These are phyloP conservation scores for Stagonosporopsis cucurbitacearum DNA, from an alignment of 2,329 filamentous ascomycete genomes.

Conservation along the genomic window DNA sequence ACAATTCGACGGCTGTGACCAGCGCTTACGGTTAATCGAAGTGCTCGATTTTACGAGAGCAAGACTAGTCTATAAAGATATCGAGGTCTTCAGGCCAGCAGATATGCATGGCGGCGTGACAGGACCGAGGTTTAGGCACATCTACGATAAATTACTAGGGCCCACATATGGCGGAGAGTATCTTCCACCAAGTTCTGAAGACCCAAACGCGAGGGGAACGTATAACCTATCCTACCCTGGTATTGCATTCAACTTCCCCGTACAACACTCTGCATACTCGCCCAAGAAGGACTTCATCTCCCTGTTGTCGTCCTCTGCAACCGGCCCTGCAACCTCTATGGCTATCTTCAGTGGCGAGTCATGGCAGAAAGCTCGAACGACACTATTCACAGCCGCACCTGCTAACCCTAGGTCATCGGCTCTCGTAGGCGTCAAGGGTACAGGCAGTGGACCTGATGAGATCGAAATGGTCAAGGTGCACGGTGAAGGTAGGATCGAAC, in stretches of 20 bases:
- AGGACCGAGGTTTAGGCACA: conserved; percentile 82
- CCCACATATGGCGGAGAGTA: conserved; percentile 96
- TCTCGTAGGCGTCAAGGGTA: conserved; percentile 68
- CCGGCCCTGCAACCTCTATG: conserved; percentile 81
- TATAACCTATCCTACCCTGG: conserved; percentile 96
- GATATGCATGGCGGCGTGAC: conserved; percentile 36
- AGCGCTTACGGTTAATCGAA: conserved; percentile 89
- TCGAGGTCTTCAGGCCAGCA: conserved; percentile 74
- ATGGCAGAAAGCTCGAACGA: conserved; percentile 82
- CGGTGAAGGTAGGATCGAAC: conserved; percentile 78
- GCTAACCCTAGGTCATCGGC: conserved; percentile 76
- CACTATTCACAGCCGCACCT: conserved; percentile 76
- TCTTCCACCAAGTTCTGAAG: conserved; percentile 66
- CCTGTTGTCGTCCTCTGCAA: conserved; percentile 78
- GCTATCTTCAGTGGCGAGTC: conserved; percentile 89
- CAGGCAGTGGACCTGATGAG: conserved; percentile 86
- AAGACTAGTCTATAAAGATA: conserved; percentile 79
- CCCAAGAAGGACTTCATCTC: conserved; percentile 82
- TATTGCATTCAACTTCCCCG: conserved; percentile 88
- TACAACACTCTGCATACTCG: conserved; percentile 77
- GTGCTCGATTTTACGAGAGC: conserved; percentile 88
- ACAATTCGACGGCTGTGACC: conserved; percentile 92
- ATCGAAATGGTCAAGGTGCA: conserved; percentile 80
- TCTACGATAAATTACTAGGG: conserved; percentile 92
- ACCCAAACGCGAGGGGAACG: conserved; percentile 65